phyloP scores from a whole-genome alignment of 768 basidiomycete species.

The Kondoa subrosea region DNA sequence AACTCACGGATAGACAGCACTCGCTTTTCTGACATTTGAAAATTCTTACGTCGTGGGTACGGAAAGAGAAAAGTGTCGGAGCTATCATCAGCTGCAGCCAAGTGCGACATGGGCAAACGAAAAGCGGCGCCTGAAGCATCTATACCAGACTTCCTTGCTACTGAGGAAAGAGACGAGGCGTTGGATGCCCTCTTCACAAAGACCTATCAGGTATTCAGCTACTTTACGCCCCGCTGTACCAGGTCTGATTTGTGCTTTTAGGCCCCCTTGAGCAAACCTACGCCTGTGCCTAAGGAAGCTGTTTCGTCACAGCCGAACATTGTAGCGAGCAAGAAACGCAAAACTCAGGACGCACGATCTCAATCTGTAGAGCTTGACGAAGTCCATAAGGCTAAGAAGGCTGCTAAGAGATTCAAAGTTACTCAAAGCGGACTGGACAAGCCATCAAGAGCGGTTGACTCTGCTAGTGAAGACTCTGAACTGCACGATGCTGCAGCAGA shows the following conservation, averaged over 20 bases:
- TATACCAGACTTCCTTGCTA: background rate
- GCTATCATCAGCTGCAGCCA: no score
- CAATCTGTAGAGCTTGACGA: background rate
- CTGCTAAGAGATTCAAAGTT: background rate
- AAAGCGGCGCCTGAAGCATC: background rate
- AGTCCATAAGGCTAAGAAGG: background rate
- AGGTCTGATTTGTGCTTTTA: no score
- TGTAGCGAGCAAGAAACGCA: background rate
- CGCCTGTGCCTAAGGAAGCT: background rate
- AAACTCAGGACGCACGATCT: background rate
- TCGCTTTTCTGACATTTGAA: conserved; percentile 32
- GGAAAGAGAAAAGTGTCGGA: no score
- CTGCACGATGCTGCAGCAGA: conserved; percentile 7
- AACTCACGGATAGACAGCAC: conserved; percentile 78
- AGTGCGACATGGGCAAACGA: background rate
- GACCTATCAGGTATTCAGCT: background rate
- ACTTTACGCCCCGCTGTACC: no score
- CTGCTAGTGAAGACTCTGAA: background rate
- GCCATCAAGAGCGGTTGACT: background rate
- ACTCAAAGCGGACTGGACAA: no score
- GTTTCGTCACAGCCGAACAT: background rate
- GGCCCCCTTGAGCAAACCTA: background rate
- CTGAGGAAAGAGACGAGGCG: background rate
- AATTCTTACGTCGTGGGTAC: no score
- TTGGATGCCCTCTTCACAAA: background rate